Evolutionary conservation across 225 moss, liverwort and hornwort species (phyloP), one percentile per base, ranked within the genome.

Genomic region (Sphagnum contortum): DNA sequence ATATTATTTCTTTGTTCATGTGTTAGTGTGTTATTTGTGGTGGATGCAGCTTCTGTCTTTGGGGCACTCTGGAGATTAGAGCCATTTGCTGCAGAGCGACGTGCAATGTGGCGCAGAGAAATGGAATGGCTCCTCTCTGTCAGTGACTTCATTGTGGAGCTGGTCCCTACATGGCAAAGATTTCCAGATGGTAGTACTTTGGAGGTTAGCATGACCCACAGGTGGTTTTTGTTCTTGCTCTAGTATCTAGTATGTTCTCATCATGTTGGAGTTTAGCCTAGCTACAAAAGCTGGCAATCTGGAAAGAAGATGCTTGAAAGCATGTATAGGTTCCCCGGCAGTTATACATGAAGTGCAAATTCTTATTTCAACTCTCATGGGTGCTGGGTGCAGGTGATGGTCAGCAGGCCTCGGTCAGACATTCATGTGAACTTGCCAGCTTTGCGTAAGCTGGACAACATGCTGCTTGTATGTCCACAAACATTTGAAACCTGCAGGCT

Each of bases 11-110:
- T 29, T 29, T 29, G 29, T 29, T 29, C 29, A 29, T 1, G 29
- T 29, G 29, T 29, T 29, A 29, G 29, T 29, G 29, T 29, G 29
- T 29, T 29, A 12, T 3, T 46, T 3, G 53, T 64, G 62, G 57
- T 8, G 2, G 11, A 61, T 59, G 50, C 86, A 95, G 96, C 96
- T 50, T 96, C 96, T n/a, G 87, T 96, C 50, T 96, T 96, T 68
- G 96, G 96, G 61, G 96, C 92, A 80, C 71, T 96, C 45, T 96
- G 96, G 96, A 90, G 96, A 75, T 80, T 96, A 83, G 92, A 96
- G 61, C 92, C 96, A 49, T 80, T 96, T 46, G 71, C 90, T 8
- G 74, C 81, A 61, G 88, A 90, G 78, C 73, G 90, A 56, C 83
- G 92, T 67, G 90, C 87, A 57, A 96, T 88, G 88, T 96, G 96